Evolutionary conservation across 352 stramenopile species (phyloP), one percentile per base, ranked within the genome.

Genomic region (Phytopythium montanum): DNA sequence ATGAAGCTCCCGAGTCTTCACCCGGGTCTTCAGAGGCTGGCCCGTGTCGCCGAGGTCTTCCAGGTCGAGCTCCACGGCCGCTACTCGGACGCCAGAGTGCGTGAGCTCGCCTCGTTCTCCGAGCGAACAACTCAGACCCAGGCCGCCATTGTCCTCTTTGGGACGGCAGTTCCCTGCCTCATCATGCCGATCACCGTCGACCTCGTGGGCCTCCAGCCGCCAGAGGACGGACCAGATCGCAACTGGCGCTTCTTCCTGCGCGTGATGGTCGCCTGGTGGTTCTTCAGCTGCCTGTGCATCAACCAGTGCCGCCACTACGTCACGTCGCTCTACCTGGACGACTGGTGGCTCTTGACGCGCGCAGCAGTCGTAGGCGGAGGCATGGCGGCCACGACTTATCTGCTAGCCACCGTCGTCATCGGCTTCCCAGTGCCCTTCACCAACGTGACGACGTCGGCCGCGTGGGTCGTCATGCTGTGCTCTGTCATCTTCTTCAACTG

Each of bases 211-310:
- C 53, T 73, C 5, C 39, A 52, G 6, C 31, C 61, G 1, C 59
- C 65, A 3, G 34, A 46, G 1, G 49, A 61, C 42, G 59, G 69
- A 1, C 12, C 60, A 16, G 5, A 48, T 9, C 36, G 16, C 0
- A 73, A 73, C 44, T 60, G 28, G 5, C 23, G 60, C 13, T 73
- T 69, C 26, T 68, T 66, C 51, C 3, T 66, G 3, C 61, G 69
- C 18, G 51, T 49, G 38, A 62, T 44, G 7, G 46, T 54, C 26
- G 65, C 65, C 16, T 69, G 60, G n/a, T 48, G 55, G 9, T 63
- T 69, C 1, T 55, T 73, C 3, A 68, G 53, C 7, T 56, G 71
- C 14, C 33, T 65, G 4, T 36, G 57, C 13, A 61, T 42, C 9
- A 31, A 70, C 14, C 66, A 70, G 34, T 65, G 66, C 51, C 49